phyloP scores from a whole-genome alignment of 495 filamentous ascomycete genomes.

The Penicillium lividum region DNA sequence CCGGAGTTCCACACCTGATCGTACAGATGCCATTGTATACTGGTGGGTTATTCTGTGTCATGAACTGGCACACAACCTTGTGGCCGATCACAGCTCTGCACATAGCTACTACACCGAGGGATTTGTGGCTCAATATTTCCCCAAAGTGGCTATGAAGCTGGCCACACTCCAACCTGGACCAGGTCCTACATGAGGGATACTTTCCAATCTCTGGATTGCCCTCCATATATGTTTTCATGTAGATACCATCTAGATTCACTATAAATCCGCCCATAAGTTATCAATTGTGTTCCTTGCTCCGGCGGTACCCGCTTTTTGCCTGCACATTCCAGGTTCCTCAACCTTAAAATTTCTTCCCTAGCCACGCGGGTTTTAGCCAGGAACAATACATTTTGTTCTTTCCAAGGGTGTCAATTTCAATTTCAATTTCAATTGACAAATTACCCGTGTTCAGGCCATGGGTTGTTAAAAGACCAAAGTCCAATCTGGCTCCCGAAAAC shows the following conservation, averaged over 20 bases:
- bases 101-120: constrained; percentile 78
- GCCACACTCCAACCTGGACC: constrained; percentile 19
- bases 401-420: not conserved
- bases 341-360: constrained; percentile 27
- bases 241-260: not conserved
- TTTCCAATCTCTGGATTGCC: too few relatives aligned
- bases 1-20: constrained; percentile 40
- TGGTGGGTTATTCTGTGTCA: constrained; percentile 94
- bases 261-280: not conserved
- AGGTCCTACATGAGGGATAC: not conserved
- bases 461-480: not conserved
- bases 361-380: not conserved
- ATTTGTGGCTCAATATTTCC: constrained; percentile 56
- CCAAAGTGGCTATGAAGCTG: constrained; percentile 46
- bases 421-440: not conserved
- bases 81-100: constrained; percentile 72
- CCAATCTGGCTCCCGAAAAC: not conserved
- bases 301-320: constrained; percentile 35
- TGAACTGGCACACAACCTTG: constrained; percentile 92
- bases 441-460: not conserved
- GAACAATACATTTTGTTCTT: constrained; percentile 23
- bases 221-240: not conserved
- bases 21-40: constrained; percentile 70
- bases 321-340: constrained; percentile 10
- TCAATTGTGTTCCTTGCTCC: constrained; percentile 19